phyloP scores from a whole-genome alignment of 805 yeast genomes.

The Suhomyces xylopsoci region DNA sequence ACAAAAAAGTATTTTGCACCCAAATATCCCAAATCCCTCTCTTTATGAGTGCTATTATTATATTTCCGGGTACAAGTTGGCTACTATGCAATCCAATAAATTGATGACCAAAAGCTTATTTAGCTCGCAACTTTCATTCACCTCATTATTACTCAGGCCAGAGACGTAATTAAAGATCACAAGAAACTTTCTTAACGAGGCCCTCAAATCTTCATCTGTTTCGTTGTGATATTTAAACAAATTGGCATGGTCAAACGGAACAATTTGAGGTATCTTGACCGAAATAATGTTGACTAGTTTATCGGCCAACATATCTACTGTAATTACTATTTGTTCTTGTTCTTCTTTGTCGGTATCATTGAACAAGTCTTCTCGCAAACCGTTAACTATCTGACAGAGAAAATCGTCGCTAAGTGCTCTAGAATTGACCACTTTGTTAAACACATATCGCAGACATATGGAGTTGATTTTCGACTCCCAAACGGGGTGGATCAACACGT shows the following conservation, averaged over 20 bases:
- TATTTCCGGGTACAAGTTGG: slow-evolving; percentile 38
- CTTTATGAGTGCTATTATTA: no score
- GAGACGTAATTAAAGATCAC: slow-evolving; percentile 11
- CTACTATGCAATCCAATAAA: slow-evolving; percentile 40
- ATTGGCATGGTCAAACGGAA: neutral
- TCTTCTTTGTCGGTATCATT: slow-evolving; percentile 2
- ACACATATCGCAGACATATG: slow-evolving; percentile 4
- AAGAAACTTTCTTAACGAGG: slow-evolving; percentile 8
- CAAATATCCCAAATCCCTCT: no score
- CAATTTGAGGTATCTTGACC: neutral
- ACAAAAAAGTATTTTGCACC: no score
- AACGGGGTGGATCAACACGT: neutral
- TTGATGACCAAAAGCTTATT: slow-evolving; percentile 44
- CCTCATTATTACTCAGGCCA: slow-evolving; percentile 7
- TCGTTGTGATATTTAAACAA: slow-evolving; percentile 5
- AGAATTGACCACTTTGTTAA: slow-evolving; percentile 5
- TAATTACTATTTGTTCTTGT: neutral
- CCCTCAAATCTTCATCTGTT: slow-evolving; percentile 8
- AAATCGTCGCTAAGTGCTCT: slow-evolving; percentile 6
- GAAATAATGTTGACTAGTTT: slow-evolving; percentile 12
- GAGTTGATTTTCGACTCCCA: slow-evolving; percentile 2
- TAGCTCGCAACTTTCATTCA: slow-evolving; percentile 18
- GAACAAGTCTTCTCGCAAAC: slow-evolving; percentile 13
- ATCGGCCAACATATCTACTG: slow-evolving; percentile 9
- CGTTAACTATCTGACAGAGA: slow-evolving; percentile 9